A percentile compares a stretch with the other conserved stretches of the same genome.
These are phyloP conservation scores for Posidonia australis DNA, from an alignment of 106 monocot species.

Conservation along the genomic window DNA sequence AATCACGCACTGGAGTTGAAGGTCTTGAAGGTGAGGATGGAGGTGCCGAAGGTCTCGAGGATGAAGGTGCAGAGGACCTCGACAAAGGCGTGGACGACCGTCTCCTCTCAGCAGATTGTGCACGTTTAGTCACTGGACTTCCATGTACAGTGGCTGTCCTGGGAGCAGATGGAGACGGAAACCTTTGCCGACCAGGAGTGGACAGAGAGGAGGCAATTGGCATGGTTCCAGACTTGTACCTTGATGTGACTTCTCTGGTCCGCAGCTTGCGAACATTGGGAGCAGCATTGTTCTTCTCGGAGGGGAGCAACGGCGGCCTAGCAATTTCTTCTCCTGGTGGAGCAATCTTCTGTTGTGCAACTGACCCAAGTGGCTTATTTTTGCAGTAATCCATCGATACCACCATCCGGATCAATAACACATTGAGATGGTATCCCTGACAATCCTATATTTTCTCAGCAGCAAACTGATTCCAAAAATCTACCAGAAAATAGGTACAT, in stretches of 20 bases:
- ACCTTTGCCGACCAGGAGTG: constrained; percentile 12
- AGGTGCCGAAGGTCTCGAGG: constrained; percentile 31
- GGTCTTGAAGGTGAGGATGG: constrained; percentile 36
- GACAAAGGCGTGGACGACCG: constrained; percentile 32
- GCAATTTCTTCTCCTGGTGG: constrained; percentile 21
- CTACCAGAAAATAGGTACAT: constrained; percentile 13
- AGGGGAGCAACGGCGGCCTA: constrained; percentile 38
- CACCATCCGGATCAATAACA: constrained; percentile 28
- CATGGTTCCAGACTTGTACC: constrained; percentile 35
- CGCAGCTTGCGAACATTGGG: constrained; percentile 23
- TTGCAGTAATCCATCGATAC: constrained; percentile 39
- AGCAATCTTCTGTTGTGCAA: too few relatives aligned
- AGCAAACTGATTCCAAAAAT: constrained; percentile 14
- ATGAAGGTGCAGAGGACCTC: constrained; percentile 20
- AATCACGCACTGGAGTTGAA: constrained; percentile 43
- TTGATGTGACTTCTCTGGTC: constrained; percentile 44
- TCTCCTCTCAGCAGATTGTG: constrained; percentile 62
- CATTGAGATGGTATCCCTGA: constrained; percentile 6
- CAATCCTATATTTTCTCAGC: neutral
- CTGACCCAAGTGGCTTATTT: too few relatives aligned
- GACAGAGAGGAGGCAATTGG: constrained; percentile 5
- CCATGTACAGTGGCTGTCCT: constrained; percentile 7
- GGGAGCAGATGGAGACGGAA: constrained; percentile 31
- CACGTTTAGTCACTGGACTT: constrained; percentile 22
- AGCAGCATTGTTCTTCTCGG: constrained; percentile 64